A percentile compares a stretch with the other conserved stretches of the same genome.
Evolutionary conservation across 306 rosid genomes (phyloP).

Genomic region (Mimosa bimucronata): DNA sequence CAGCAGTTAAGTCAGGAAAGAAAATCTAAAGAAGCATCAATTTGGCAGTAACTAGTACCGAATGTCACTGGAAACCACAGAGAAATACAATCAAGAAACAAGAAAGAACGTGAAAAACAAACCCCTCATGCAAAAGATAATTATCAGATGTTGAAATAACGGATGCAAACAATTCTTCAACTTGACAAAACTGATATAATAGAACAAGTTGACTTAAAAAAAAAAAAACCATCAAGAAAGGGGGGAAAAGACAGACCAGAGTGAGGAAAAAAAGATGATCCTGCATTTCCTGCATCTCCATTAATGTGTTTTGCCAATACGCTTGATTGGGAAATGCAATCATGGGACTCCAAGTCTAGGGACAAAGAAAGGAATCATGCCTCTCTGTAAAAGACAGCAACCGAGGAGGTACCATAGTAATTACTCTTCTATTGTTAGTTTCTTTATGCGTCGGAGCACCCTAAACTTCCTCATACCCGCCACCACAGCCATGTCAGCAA

Average conservation of each 20-base stretch:
- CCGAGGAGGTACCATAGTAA: neutral
- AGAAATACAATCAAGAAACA: neutral
- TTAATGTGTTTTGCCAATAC: neutral
- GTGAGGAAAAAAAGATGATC: slow-evolving; percentile 16
- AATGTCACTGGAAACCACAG: no score
- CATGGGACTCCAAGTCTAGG: slow-evolving; percentile 36
- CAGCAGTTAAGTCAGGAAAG: no score
- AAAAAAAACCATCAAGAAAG: neutral
- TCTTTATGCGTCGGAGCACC: neutral
- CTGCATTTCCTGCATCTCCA: neutral
- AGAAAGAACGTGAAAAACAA: neutral
- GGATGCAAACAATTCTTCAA: neutral
- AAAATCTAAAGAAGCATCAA: no score
- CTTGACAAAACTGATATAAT: neutral
- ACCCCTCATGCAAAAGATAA: slow-evolving; percentile 8
- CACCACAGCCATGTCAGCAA: no score
- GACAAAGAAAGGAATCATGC: slow-evolving; percentile 38
- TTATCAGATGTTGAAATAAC: slow-evolving; percentile 10
- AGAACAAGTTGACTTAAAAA: neutral
- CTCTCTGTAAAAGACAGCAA: slow-evolving; percentile 34
- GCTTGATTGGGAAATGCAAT: neutral
- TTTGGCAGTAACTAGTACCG: no score
- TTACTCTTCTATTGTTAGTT: no score
- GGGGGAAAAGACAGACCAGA: slow-evolving; percentile 13
- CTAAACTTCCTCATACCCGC: no score